These are phyloP conservation scores for Ascochyta fabae DNA, from an alignment of 2,329 filamentous ascomycete genomes.

Conservation along the genomic window DNA sequence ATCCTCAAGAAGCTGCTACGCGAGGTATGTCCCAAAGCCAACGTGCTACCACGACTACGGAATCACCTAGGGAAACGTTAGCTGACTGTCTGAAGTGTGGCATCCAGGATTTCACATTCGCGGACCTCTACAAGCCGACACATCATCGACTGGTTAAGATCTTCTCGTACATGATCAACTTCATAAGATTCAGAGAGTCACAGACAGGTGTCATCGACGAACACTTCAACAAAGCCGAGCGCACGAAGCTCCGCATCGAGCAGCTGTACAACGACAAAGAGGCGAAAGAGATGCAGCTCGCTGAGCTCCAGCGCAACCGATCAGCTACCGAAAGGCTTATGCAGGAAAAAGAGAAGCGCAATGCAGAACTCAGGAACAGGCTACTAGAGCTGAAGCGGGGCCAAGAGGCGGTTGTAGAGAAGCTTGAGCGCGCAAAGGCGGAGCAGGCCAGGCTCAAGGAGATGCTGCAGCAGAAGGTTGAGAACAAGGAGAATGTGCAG, in stretches of 20 bases:
- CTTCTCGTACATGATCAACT: conserved; percentile 98
- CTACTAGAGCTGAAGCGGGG: conserved; percentile 80
- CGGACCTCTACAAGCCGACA: conserved; percentile 88
- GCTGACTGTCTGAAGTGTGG: conserved; percentile 67
- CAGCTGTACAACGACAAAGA: conserved; percentile 84
- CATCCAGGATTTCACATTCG: conserved; percentile 91
- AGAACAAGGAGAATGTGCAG: conserved; percentile 71
- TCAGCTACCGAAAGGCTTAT: conserved; percentile 81
- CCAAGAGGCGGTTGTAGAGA: conserved; percentile 82
- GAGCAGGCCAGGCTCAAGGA: conserved; percentile 79
- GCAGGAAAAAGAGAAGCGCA: conserved; percentile 82
- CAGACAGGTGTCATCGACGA: conserved; percentile 90
- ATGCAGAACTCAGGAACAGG: conserved; percentile 83
- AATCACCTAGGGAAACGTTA: background rate
- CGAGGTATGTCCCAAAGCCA: conserved; percentile 55
- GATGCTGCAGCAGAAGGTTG: conserved; percentile 73
- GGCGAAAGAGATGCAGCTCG: conserved; percentile 78
- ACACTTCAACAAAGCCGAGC: conserved; percentile 89
- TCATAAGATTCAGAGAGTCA: conserved; percentile 93
- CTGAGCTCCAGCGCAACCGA: conserved; percentile 80
- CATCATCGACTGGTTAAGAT: conserved; percentile 91
- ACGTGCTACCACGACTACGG: background rate
- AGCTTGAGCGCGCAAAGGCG: conserved; percentile 80
- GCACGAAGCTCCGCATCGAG: conserved; percentile 86
- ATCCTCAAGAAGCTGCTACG: conserved; percentile 78